Evolutionary conservation across 176 grass and related monocot species (phyloP).

Genomic region (Oryza meridionalis): DNA sequence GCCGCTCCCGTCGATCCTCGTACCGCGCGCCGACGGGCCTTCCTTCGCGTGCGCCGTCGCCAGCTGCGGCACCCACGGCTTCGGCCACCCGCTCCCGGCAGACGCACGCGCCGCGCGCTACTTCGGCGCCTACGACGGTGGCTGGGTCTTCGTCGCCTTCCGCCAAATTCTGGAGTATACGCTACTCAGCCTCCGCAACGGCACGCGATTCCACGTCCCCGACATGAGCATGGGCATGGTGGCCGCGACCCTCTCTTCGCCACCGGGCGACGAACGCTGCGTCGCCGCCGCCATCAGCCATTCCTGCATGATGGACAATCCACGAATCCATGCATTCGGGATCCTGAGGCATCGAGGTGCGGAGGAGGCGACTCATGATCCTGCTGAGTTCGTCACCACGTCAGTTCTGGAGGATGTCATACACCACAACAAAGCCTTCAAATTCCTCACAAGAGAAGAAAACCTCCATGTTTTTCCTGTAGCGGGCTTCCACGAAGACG

Average conservation of each 20-base stretch:
- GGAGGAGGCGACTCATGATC: neutral
- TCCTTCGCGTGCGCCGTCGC: neutral
- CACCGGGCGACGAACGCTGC: neutral
- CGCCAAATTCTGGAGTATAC: rapidly evolving
- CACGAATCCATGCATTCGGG: neutral
- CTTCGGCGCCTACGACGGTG: neutral
- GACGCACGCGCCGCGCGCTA: neutral
- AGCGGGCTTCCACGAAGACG: neutral
- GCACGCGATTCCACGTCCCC: neutral
- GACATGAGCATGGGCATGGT: neutral
- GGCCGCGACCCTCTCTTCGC: neutral
- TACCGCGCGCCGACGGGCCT: neutral
- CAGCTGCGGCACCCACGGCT: neutral
- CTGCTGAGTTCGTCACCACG: neutral
- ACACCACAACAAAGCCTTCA: neutral
- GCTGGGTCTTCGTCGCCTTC: neutral
- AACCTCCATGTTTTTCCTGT: neutral
- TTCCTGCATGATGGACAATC: neutral
- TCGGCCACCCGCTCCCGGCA: no score
- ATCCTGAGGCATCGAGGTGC: neutral
- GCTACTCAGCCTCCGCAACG: neutral
- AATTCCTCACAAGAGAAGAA: neutral
- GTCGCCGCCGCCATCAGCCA: neutral
- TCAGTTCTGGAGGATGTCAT: neutral
- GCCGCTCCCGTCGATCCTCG: no score